These are phyloP conservation scores for Fusarium sp. DNA, from an alignment of 2,329 filamentous ascomycete genomes.

Conservation along the genomic window DNA sequence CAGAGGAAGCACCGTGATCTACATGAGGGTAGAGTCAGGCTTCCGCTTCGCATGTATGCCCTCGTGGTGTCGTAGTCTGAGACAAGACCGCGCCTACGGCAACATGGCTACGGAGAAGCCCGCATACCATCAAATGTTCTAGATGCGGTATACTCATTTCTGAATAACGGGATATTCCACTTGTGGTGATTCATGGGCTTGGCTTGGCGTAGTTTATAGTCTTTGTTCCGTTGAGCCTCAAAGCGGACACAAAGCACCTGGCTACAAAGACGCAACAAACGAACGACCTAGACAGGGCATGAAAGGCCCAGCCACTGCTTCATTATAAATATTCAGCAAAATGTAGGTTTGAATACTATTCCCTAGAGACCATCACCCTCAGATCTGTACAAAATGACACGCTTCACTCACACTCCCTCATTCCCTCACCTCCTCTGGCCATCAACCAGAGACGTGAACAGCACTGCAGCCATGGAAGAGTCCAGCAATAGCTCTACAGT, in stretches of 20 bases:
- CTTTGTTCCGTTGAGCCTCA: background rate
- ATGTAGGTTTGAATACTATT: background rate
- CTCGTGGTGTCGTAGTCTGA: background rate
- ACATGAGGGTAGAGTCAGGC: background rate
- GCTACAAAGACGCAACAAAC: background rate
- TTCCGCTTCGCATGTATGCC: background rate
- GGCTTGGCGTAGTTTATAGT: background rate
- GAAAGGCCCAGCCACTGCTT: too few relatives aligned
- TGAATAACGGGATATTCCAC: background rate
- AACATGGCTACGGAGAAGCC: background rate
- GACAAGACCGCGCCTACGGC: background rate
- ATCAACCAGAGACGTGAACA: background rate
- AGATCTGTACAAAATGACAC: slow-evolving; percentile 1
- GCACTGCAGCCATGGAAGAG: background rate
- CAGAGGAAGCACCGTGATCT: background rate
- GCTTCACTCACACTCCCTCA: slow-evolving; percentile 3
- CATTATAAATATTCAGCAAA: background rate
- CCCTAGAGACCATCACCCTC: background rate
- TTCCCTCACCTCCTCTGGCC: slow-evolving; percentile 14
- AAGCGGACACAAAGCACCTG: background rate
- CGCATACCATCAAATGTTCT: background rate
- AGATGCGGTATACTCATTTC: background rate
- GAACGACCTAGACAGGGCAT: background rate
- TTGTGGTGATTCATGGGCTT: background rate
- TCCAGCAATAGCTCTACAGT: background rate